These are phyloP conservation scores for Ambrosiella cleistominuta DNA, from an alignment of 2,329 filamentous ascomycete species.

Conservation along the genomic window DNA sequence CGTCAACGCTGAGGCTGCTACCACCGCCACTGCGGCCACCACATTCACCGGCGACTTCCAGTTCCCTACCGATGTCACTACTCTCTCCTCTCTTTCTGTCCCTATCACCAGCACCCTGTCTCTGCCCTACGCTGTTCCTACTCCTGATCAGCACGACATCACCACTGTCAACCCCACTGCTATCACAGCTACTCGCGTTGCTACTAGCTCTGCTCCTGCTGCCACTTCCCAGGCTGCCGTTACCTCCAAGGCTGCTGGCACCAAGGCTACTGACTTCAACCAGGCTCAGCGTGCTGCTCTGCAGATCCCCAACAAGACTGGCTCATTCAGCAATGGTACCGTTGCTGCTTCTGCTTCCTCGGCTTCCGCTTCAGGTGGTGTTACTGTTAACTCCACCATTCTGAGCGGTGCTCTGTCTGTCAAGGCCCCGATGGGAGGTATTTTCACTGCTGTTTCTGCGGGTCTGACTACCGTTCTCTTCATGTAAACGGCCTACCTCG, in stretches of 20 bases:
- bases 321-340: background rate
- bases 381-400: background rate
- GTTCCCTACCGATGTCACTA: slow-evolving; percentile 7
- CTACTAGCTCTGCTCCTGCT: background rate
- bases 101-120: slow-evolving; percentile 11
- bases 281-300: background rate
- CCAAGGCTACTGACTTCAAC: background rate
- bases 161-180: background rate
- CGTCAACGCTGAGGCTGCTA: background rate
- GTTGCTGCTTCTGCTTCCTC: background rate
- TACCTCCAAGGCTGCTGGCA: background rate
- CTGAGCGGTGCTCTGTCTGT: slow-evolving; percentile 2
- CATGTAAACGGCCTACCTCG: background rate
- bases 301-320: background rate
- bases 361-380: background rate
- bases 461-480: background rate
- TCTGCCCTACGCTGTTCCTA: background rate
- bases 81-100: slow-evolving; percentile 1
- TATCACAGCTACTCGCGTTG: background rate
- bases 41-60: background rate
- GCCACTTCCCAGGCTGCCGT: background rate
- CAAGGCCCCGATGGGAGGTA: background rate
- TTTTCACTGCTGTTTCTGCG: background rate
- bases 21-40: background rate
- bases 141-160: background rate